phyloP scores from a whole-genome alignment of 129 eudicot genomes.

The Helianthus tuberosus region DNA sequence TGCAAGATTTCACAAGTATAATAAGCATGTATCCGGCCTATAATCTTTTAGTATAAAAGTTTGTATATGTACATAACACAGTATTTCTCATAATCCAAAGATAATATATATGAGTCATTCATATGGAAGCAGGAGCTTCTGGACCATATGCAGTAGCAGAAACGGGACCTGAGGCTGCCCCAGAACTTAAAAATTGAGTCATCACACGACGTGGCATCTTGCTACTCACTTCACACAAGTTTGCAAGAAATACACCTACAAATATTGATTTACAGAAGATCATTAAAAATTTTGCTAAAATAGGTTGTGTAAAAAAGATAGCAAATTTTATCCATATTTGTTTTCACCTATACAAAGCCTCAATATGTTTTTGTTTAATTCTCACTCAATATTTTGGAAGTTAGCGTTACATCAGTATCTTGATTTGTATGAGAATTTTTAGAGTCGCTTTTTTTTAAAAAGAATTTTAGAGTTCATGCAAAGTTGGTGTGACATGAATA shows the following conservation, averaged over 20 bases:
- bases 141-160: slow-evolving; percentile 3
- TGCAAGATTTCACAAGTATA: too few relatives aligned
- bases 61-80: background rate
- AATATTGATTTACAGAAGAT: background rate
- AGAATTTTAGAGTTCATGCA: too few relatives aligned
- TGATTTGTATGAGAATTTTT: too few relatives aligned
- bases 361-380: too few relatives aligned
- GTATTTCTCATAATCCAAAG: background rate
- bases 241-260: slow-evolving; percentile 43
- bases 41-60: background rate
- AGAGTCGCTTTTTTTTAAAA: too few relatives aligned
- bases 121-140: slow-evolving; percentile 2
- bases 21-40: too few relatives aligned
- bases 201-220: slow-evolving; percentile 42
- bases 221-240: slow-evolving; percentile 42
- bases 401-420: too few relatives aligned
- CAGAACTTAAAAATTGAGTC: slow-evolving; percentile 33
- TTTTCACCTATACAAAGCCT: too few relatives aligned
- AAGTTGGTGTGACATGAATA: too few relatives aligned
- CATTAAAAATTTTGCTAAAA: background rate
- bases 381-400: too few relatives aligned
- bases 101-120: background rate
- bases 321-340: too few relatives aligned
- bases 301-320: too few relatives aligned
- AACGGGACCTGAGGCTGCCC: slow-evolving; percentile 35